Base-by-base conservation (phyloP, 148 eudicot genomes). In the Beta vulgaris region DNA sequence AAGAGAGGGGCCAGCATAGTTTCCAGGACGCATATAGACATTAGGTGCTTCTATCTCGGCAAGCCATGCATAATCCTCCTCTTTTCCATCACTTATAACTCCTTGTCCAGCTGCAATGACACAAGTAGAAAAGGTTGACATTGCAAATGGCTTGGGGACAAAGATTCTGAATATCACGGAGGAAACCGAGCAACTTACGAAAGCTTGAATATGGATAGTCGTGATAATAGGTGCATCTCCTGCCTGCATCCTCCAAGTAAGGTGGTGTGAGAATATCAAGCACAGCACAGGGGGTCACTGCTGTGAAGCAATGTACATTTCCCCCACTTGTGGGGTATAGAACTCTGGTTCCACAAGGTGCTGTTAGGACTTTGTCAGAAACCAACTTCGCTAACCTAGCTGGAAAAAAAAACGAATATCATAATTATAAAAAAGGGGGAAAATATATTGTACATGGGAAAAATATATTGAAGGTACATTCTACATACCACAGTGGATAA, bases 221-320 rank as follows among this genome's bases (percentile, higher is more conserved):
- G 44, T 83, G 90, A 87, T 89, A 95, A 82, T 92, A 95, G 37
- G 92, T 84, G 87, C 99, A 95, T 81, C 73, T 90, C 69, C 99
- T 85, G 86, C 99, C 97, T 9, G 88, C 93, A 69, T 77, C 79
- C 80, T 90, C 97, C 18, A 46, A 54, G 72, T 95, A 95, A 57
- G 99, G 97, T 21, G 99, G 99, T 13, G 97, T 81, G 66, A 95
- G 97, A 60, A 95, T 79, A 87, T 95, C 99, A 64, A 95, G 89
- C 73, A 95, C 87, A 16, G 99, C 97, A 87, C 99, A 95, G 26
- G 94, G 92, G 57, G 91, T 84, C 57, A 92, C 42, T 55, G 99
- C 99, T 14, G 97, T 95, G 80, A 95, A 95, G 83, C 89, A 90
- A 75, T 95, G 99, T 73, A 95, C 58, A 73, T 95, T 95, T 16